Conservation (phyloP, 2,329 filamentous ascomycete species). For the Sporothrix phasma region DNA sequence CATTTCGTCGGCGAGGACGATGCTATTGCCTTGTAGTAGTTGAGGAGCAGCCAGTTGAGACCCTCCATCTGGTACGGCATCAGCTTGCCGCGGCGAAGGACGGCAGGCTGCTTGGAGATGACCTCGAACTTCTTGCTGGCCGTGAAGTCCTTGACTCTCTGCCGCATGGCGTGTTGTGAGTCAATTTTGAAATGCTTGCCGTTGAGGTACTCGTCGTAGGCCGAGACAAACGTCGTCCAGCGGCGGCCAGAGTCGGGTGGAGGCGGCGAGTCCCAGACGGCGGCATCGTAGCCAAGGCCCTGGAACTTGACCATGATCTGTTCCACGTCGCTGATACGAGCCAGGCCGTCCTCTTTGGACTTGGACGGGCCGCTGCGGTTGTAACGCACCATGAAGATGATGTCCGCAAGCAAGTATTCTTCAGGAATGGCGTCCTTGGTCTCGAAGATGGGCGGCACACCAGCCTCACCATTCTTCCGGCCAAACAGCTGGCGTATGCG, state of each 20-base stretch:
- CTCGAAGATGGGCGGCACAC: conserved; percentile 56
- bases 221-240: conserved; percentile 70
- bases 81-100: conserved; percentile 60
- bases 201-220: conserved; percentile 77
- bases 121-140: conserved; percentile 53
- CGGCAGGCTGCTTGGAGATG: conserved; percentile 60
- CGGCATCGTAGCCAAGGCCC: conserved; percentile 81
- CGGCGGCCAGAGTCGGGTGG: conserved; percentile 50
- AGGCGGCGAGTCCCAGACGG: conserved; percentile 81
- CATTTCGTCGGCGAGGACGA: conserved; percentile 96
- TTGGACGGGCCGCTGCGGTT: conserved; percentile 20
- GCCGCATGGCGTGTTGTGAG: conserved; percentile 49
- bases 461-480: conserved; percentile 54
- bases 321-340: conserved; percentile 60
- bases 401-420: conserved; percentile 75
- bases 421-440: conserved; percentile 75
- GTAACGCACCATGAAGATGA: conserved; percentile 75
- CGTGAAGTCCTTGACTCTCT: conserved; percentile 60
- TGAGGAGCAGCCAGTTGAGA: conserved; percentile 89
- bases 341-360: conserved; percentile 53
- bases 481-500: conserved; percentile 65
- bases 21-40: conserved; percentile 75
- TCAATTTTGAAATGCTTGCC: conserved; percentile 60
- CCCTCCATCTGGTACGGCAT: conserved; percentile 94
- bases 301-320: conserved; percentile 83